Percentiles rank a stretch among this genome's conserved stretches.
phyloP scores from a whole-genome alignment of 352 stramenopile species.

The Pythium chondricola region DNA sequence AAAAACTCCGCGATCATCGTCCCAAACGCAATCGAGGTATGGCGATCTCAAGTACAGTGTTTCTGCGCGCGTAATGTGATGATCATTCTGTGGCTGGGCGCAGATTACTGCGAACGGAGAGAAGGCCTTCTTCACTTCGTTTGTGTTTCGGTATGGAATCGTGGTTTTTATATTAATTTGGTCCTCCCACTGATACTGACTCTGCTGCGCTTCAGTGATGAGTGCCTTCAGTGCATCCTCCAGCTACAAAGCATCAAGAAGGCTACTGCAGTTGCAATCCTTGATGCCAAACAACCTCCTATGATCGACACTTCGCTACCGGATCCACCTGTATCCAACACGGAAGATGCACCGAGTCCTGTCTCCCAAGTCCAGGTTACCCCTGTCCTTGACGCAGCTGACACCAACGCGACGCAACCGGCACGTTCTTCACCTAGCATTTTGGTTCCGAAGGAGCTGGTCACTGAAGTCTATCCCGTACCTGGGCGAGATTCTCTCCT shows the following conservation, averaged over 20 bases:
- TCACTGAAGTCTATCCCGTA: no score
- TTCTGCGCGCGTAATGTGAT: no score
- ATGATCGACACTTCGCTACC: no score
- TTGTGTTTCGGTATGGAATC: conserved; percentile 57
- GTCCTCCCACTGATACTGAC: no score
- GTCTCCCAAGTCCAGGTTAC: conserved; percentile 13
- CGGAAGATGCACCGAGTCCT: conserved; percentile 17
- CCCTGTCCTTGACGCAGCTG: background rate
- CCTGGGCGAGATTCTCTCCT: conserved; percentile 44
- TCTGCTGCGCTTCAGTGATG: no score
- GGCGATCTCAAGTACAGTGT: no score
- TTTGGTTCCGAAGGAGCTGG: no score
- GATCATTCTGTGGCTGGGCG: no score
- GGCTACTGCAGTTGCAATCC: conserved; percentile 53
- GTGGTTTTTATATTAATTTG: no score
- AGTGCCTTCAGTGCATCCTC: conserved; percentile 76
- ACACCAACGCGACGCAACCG: background rate
- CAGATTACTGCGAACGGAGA: conserved; percentile 62
- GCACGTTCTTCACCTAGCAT: no score
- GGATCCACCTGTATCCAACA: background rate
- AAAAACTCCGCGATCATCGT: conserved; percentile 84
- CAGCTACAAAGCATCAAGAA: conserved; percentile 74
- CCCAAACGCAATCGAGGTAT: conserved; percentile 80
- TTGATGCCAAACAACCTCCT: no score
- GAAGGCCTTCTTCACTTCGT: conserved; percentile 77